Conservation (phyloP, 495 filamentous ascomycete species). For the Xylaria flabelliformis region DNA sequence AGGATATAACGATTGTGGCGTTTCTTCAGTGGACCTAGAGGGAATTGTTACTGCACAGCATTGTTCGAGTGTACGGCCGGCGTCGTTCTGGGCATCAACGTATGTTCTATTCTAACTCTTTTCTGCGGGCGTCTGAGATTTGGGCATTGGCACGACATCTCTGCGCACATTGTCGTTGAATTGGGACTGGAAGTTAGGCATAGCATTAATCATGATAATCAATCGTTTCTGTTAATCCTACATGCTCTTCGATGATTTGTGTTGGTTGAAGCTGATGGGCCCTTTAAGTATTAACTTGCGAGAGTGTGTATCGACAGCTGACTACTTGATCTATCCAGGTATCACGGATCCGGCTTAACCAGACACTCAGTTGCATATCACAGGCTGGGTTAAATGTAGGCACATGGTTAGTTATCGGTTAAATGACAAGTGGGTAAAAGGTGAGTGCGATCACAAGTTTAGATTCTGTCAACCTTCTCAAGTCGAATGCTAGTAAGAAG, state of each 20-base stretch:
- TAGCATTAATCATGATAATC: slow-evolving; percentile 15
- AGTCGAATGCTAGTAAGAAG: background rate
- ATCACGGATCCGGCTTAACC: too few relatives aligned
- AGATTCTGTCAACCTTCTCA: background rate
- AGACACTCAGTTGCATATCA: background rate
- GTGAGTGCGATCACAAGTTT: background rate
- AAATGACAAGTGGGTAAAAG: background rate
- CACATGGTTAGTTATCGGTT: background rate
- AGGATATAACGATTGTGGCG: slow-evolving; percentile 23
- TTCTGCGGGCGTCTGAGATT: background rate
- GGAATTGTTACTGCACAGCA: slow-evolving; percentile 19
- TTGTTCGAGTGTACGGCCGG: slow-evolving; percentile 3
- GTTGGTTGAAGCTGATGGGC: background rate
- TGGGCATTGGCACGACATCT: background rate
- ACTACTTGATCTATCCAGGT: background rate
- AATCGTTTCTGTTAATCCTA: background rate
- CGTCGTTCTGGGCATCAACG: slow-evolving; percentile 14
- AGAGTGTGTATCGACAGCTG: background rate
- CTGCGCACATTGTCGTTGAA: background rate
- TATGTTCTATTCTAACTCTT: slow-evolving; percentile 1
- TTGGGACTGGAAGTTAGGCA: background rate
- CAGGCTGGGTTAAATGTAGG: background rate
- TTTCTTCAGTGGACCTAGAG: slow-evolving; percentile 20
- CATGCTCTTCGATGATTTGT: background rate
- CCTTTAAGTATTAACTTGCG: background rate